Evolutionary conservation across 1,284 basidiomycete species (phyloP), one percentile per base, ranked within the genome.

Genomic region (Heterobasidion occidentale): DNA sequence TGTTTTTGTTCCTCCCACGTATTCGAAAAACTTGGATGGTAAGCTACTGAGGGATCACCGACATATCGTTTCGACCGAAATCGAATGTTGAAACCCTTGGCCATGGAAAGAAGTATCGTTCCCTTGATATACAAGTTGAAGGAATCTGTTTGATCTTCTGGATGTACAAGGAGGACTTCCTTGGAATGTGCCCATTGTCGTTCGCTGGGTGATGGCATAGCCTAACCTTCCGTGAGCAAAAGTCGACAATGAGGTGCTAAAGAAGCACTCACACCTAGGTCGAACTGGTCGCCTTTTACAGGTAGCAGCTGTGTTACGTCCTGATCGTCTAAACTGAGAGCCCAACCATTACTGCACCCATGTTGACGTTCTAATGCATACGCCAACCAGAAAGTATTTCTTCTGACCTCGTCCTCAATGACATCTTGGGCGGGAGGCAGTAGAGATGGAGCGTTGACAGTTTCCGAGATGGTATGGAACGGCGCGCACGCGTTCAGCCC

Each of bases 81-180:
- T 38, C 87, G 80, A 49, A 81, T 63, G 63, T 89, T 90, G 69
- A 87, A 90, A n/a, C 75, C 71, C 65, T 89, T 90, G 38, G 87
- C 81, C 51, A 73, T 77, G 9, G 86, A 88, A 36, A 89, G 75
- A 44, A 90, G 63, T 56, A 89, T 81, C 9, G 77, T 74, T 19
- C 80, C 77, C 65, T 90, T 90, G 66, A 89, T 75, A 61, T 86
- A 88, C n/a, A 90, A 65, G n/a, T 79, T 79, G 61, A 88, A 88
- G 1, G 86, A 80, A 65, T 90, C 88, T 0, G 80, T 81, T 62
- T 86, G 81, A n/a, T 76, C 73, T 46, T 79, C 79, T 19, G 80
- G 79, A 46, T 62, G 61, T 63, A 69, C 67, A 8, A 81, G 73
- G 27, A 88, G 73, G 14, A 88, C 68, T 62, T 84, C 77, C 56